These are phyloP conservation scores for Penicillium cataractarum DNA, from an alignment of 495 filamentous ascomycete species.

Conservation along the genomic window DNA sequence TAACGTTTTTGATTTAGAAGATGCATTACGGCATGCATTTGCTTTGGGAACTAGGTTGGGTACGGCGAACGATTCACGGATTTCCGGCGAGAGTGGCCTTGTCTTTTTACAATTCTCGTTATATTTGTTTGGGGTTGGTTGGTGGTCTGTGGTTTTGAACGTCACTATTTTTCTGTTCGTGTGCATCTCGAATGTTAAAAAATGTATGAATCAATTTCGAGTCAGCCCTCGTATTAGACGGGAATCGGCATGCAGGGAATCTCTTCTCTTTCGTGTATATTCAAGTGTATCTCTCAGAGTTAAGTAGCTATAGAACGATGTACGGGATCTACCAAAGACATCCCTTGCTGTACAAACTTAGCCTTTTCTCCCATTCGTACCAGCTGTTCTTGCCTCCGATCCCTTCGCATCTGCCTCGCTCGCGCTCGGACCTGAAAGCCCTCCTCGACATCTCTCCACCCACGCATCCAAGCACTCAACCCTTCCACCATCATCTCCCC, in stretches of 20 bases:
- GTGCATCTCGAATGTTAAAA: constrained; percentile 9
- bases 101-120: constrained; percentile 21
- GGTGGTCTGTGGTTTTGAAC: constrained; percentile 16
- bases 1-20: constrained; percentile 39
- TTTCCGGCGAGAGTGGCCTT: constrained; percentile 34
- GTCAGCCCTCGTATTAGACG: background rate
- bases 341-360: background rate
- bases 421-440: constrained; percentile 35
- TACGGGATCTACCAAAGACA: background rate
- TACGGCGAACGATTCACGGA: constrained; percentile 35
- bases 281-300: background rate
- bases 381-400: constrained; percentile 26
- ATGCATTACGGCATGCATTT: constrained; percentile 43
- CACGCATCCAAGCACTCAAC: constrained; percentile 45
- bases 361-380: background rate
- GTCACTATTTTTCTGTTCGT: constrained; percentile 10
- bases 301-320: background rate
- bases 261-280: background rate
- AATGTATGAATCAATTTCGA: constrained; percentile 17
- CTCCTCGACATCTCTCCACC: constrained; percentile 46
- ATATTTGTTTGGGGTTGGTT: constrained; percentile 13
- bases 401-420: constrained; percentile 28
- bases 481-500: constrained; percentile 40
- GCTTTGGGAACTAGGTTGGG: constrained; percentile 30
- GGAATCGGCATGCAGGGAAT: background rate